phyloP scores from a whole-genome alignment of 192 early-diverging fungal genomes.

The Dissophora ornata region DNA sequence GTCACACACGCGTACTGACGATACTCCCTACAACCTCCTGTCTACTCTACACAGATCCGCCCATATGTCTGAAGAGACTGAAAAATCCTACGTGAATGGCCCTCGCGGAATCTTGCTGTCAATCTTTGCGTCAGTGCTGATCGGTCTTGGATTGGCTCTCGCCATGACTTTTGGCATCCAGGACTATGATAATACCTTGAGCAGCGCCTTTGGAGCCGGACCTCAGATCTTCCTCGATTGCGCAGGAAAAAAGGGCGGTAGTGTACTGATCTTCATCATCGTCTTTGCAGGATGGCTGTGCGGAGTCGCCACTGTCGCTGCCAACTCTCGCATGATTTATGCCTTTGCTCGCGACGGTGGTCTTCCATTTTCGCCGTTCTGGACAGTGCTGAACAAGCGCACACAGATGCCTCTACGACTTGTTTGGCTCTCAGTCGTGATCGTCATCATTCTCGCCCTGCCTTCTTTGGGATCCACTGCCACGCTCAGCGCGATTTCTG shows the following conservation, averaged over 20 bases:
- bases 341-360: constrained; percentile 66
- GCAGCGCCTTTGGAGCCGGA: constrained; percentile 33
- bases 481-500: constrained; percentile 55
- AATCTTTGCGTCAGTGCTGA: constrained; percentile 45
- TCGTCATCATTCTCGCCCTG: constrained; percentile 51
- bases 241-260: constrained; percentile 51
- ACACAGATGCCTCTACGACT: constrained; percentile 53
- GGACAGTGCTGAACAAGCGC: constrained; percentile 47
- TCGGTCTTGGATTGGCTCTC: constrained; percentile 52
- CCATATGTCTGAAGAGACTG: constrained; percentile 57
- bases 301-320: constrained; percentile 56
- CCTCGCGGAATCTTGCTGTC: constrained; percentile 53
- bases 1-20: no score
- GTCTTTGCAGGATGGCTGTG: constrained; percentile 58
- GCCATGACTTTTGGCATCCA: constrained; percentile 56
- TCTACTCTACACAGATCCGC: constrained; percentile 27
- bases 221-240: constrained; percentile 59
- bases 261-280: constrained; percentile 56
- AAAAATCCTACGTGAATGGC: constrained; percentile 51
- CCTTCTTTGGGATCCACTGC: constrained; percentile 55
- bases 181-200: constrained; percentile 46
- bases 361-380: constrained; percentile 51
- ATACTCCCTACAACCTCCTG: no score
- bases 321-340: constrained; percentile 61
- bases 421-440: constrained; percentile 50